These are phyloP conservation scores for Beta lomatogona DNA, from an alignment of 179 eudicot species.

Conservation along the genomic window DNA sequence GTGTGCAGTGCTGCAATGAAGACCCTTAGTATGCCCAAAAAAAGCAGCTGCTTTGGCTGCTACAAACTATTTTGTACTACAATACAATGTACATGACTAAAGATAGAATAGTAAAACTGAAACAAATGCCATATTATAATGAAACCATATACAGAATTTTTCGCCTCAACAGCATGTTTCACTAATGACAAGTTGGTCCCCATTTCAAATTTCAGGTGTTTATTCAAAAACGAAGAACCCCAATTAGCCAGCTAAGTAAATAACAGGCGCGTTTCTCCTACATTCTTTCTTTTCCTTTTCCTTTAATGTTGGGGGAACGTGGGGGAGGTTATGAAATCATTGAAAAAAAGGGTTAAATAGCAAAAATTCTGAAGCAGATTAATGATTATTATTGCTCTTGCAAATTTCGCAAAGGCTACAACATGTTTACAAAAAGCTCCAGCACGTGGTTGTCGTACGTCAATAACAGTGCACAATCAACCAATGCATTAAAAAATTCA, in stretches of 20 bases:
- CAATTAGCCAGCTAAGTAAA: too few species aligned
- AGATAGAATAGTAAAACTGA: not conserved
- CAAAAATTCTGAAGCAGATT: not conserved
- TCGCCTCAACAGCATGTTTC: not conserved
- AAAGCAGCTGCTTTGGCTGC: not conserved
- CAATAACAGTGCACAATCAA: not conserved
- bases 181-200: not conserved
- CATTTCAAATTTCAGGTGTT: not conserved
- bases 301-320: too few species aligned
- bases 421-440: conserved; percentile 10
- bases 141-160: not conserved
- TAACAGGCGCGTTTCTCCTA: too few species aligned
- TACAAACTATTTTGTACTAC: not conserved
- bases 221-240: not conserved
- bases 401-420: conserved; percentile 9
- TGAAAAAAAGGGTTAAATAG: not conserved
- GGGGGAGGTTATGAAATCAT: not conserved
- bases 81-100: not conserved
- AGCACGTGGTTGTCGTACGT: not conserved
- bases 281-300: too few species aligned
- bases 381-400: conserved; percentile 20
- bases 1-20: conserved; percentile 61
- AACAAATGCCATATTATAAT: not conserved
- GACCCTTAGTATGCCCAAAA: conserved; percentile 30
- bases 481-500: not conserved